Evolutionary conservation across 371 early-diverging fungal genomes (phyloP), one percentile per base, ranked within the genome.

Genomic region (Lichtheimia hyalospora): DNA sequence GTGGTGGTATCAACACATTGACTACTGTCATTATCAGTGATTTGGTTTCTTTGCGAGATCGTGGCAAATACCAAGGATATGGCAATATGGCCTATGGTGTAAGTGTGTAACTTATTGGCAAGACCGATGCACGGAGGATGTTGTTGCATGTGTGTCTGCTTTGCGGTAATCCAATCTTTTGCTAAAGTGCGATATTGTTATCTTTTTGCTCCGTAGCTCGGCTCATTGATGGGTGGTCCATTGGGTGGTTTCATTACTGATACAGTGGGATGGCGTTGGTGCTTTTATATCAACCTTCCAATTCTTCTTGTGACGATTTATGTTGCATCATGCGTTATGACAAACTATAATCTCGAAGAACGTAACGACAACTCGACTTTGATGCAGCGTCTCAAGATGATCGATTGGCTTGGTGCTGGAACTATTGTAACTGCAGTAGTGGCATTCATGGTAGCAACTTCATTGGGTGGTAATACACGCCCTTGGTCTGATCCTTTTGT

Each of bases 231-330:
- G 16, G 92, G 92, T 12, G 91, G 90, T 0, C 71, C 90, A 13
- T 58, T 92, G 43, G 91, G 89, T 23, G 91, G 84, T 7, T 75
- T 83, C 40, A 70, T 85, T 20, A 79, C 79, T 40, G 67, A 68
- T 41, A 66, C 21, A 24, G 74, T 81, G 75, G 77, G 83, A 40
- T 87, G 88, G 77, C 77, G 85, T 0, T 84, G 76, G 21, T 79
- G 82, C 5, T 92, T 92, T 69, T 91, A 87, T 73, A 84, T 91
- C 64, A 91, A 92, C 68, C 60, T 92, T 18, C 92, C 91, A 1
- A 48, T 90, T 43, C 67, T 89, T 43, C 49, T 86, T 15, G 74
- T 90, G 13, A 70, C 75, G 13, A 60, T 85, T 20, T 83, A 84
- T 59, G 67, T 90, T 24, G 67, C 67, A n/a, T 49, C 60, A 1